Percentiles rank a stretch among this genome's conserved stretches.
These are phyloP conservation scores for Fusarium verticillioides DNA, from an alignment of 2,329 filamentous ascomycete genomes.

Conservation along the genomic window DNA sequence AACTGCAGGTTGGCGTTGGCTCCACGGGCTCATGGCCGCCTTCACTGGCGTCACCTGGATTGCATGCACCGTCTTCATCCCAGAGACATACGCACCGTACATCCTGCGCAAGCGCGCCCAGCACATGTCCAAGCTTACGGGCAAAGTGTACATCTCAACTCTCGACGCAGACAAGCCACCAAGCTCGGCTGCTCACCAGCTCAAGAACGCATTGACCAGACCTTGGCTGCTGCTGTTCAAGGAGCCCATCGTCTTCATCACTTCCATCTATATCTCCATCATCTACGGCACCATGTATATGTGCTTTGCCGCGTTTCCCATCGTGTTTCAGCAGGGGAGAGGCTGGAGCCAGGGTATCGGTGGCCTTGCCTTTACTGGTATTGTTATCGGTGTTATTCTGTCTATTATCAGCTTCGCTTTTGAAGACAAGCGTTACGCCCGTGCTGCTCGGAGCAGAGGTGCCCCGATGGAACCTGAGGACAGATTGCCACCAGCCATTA, in stretches of 20 bases:
- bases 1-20: conserved; percentile 68
- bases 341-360: conserved; percentile 22
- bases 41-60: conserved; percentile 56
- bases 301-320: conserved; percentile 28
- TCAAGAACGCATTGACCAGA: conserved; percentile 55
- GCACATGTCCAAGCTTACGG: conserved; percentile 31
- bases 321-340: conserved; percentile 15
- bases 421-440: conserved; percentile 9
- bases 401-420: not conserved
- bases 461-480: not conserved
- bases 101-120: conserved; percentile 40
- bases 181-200: conserved; percentile 56
- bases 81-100: conserved; percentile 47
- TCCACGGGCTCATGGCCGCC: conserved; percentile 24
- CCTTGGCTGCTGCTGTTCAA: conserved; percentile 76
- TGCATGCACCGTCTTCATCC: conserved; percentile 57
- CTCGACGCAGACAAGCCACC: conserved; percentile 58
- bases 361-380: conserved; percentile 5
- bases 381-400: not conserved
- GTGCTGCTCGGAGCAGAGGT: not conserved
- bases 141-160: conserved; percentile 39
- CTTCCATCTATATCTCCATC: conserved; percentile 73
- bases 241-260: conserved; percentile 75
- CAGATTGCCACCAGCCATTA: not conserved
- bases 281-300: conserved; percentile 28